Conservation (phyloP, 169 alveolate species). For the Plasmodium sp. region DNA sequence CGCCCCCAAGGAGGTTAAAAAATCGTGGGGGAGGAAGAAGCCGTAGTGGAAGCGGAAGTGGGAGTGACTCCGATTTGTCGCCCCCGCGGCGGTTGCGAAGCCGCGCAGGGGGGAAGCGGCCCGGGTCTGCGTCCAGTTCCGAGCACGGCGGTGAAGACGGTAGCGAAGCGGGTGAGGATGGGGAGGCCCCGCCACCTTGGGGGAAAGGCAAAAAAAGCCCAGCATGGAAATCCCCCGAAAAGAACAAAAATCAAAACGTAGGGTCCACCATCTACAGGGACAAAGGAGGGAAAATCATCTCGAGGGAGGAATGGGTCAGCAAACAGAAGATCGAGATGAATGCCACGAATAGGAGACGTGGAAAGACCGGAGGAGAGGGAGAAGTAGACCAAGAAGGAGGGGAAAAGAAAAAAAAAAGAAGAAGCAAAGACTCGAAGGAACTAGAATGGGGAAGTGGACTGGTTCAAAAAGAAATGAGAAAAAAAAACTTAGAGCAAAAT, state of each 20-base stretch:
- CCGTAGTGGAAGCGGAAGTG: not conserved
- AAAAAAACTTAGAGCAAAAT: constrained; percentile 41
- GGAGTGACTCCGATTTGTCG: not conserved
- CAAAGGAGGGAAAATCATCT: constrained; percentile 59
- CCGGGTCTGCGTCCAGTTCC: not conserved
- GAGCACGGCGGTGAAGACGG: not conserved
- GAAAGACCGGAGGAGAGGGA: not conserved
- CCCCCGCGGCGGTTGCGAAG: not conserved
- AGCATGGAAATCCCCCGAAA: not conserved
- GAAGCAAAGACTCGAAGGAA: not conserved
- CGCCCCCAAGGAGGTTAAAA: not conserved
- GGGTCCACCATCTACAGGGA: constrained; percentile 39
- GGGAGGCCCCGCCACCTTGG: not conserved
- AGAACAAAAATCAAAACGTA: not conserved
- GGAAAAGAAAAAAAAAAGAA: not conserved
- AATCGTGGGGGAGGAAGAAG: not conserved
- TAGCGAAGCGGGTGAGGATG: not conserved
- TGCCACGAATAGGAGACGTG: not conserved
- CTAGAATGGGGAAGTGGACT: constrained; percentile 65
- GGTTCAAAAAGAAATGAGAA: constrained; percentile 53
- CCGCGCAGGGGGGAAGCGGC: not conserved
- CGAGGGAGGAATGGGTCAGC: constrained; percentile 65
- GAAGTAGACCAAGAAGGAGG: not conserved
- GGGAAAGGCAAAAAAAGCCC: not conserved
- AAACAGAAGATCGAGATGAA: constrained; percentile 3